phyloP scores from a whole-genome alignment of 1,284 basidiomycete species.

The Fistulinella staudtii region DNA sequence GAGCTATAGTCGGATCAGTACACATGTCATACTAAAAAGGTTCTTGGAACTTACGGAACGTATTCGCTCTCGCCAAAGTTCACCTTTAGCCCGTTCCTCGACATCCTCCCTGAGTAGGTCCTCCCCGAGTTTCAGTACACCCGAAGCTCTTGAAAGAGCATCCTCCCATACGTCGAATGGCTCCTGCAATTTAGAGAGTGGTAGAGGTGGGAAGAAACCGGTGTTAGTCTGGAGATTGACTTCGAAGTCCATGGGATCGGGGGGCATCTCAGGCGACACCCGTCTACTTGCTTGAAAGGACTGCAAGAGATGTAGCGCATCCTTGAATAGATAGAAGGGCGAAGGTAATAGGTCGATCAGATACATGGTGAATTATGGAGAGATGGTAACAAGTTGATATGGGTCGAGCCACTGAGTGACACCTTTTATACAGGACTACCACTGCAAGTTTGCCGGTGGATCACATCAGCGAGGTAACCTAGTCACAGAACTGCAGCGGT shows the following conservation, averaged over 20 bases:
- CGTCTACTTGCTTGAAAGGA: slow-evolving; percentile 26
- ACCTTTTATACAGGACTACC: slow-evolving; percentile 34
- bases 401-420: slow-evolving; percentile 2
- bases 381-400: slow-evolving; percentile 4
- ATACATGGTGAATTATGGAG: slow-evolving; percentile 22
- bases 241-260: slow-evolving; percentile 55
- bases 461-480: slow-evolving; percentile 35
- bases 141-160: slow-evolving; percentile 53
- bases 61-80: slow-evolving; percentile 66
- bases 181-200: slow-evolving; percentile 55
- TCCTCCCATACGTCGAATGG: slow-evolving; percentile 74
- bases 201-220: slow-evolving; percentile 82
- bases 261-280: slow-evolving; percentile 19
- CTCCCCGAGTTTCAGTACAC: slow-evolving; percentile 59
- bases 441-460: slow-evolving; percentile 30
- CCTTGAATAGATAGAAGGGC: slow-evolving; percentile 35
- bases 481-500: slow-evolving; percentile 33
- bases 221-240: slow-evolving; percentile 74
- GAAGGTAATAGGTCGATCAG: slow-evolving; percentile 37
- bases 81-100: slow-evolving; percentile 49
- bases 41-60: slow-evolving; percentile 49
- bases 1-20: slow-evolving; percentile 47
- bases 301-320: slow-evolving; percentile 25
- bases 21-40: slow-evolving; percentile 2
- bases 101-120: slow-evolving; percentile 51